These are phyloP conservation scores for Phylloboletellus chloephorus DNA, from an alignment of 1,284 basidiomycete species.

Conservation along the genomic window DNA sequence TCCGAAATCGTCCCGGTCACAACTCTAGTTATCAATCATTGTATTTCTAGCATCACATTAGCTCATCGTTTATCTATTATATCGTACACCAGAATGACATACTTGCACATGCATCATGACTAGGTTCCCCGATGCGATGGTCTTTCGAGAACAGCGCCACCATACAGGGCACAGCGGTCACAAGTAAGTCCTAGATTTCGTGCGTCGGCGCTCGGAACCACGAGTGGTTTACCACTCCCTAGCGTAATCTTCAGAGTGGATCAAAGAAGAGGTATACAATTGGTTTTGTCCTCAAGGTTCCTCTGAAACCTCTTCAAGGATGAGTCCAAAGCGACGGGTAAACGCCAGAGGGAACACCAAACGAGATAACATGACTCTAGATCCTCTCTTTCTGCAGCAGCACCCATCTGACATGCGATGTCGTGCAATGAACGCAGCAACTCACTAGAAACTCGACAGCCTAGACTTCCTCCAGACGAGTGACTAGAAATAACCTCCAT, in stretches of 20 bases:
- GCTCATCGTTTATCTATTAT: too few relatives aligned
- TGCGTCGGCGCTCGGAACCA: constrained; percentile 16
- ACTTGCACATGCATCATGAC: too few relatives aligned
- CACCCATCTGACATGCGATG: constrained; percentile 19
- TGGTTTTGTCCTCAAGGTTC: constrained; percentile 31
- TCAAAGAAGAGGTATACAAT: constrained; percentile 34
- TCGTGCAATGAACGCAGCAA: neutral
- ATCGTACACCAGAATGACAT: too few relatives aligned
- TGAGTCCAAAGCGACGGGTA: neutral
- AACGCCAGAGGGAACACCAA: constrained; percentile 18
- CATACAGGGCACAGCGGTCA: too few relatives aligned
- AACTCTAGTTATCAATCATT: constrained; percentile 2
- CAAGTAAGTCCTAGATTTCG: constrained; percentile 24
- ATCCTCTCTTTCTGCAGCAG: constrained; percentile 22
- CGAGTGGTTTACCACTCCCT: constrained; percentile 24
- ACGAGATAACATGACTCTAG: constrained; percentile 25
- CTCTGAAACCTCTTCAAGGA: constrained; percentile 22
- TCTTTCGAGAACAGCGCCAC: too few relatives aligned
- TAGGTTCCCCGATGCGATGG: too few relatives aligned
- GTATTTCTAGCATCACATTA: too few relatives aligned
- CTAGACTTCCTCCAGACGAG: constrained; percentile 34
- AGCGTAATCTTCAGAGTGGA: constrained; percentile 40
- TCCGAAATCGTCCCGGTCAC: neutral
- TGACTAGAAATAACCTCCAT: too few relatives aligned
- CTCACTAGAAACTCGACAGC: constrained; percentile 21